Evolutionary conservation across 345 rosid genomes (phyloP).

Genomic region (Eucalyptus lansdowneana): DNA sequence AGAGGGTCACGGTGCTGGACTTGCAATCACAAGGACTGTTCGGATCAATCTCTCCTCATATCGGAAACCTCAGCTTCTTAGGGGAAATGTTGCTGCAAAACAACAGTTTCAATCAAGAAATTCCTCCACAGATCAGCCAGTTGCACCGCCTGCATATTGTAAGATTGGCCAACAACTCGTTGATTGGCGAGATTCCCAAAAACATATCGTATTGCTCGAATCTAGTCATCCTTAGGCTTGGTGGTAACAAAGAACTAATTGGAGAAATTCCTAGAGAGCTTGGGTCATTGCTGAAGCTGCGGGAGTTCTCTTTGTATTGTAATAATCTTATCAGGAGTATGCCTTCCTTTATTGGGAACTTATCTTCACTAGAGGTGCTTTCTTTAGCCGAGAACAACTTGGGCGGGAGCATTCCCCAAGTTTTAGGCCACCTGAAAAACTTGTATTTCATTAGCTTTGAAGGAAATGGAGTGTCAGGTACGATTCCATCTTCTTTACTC

Average conservation of each 20-base stretch:
- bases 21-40: not conserved
- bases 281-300: not conserved
- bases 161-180: accelerated
- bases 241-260: accelerated
- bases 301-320: accelerated
- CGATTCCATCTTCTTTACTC: too few species aligned
- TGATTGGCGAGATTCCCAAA: accelerated
- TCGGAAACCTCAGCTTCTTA: not conserved
- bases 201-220: not conserved
- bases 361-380: too few species aligned
- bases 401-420: not conserved
- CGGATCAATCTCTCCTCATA: not conserved
- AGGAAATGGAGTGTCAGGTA: accelerated
- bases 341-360: too few species aligned
- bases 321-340: too few species aligned
- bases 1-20: not conserved
- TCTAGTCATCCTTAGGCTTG: not conserved
- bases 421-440: not conserved
- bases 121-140: not conserved
- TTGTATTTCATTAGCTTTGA: accelerated
- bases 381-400: accelerated
- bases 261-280: not conserved
- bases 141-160: not conserved
- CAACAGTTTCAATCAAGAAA: not conserved
- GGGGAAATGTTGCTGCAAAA: not conserved